Evolutionary conservation across 495 filamentous ascomycete species (phyloP), one percentile per base, ranked within the genome.

Genomic region (Xylaria longipes): DNA sequence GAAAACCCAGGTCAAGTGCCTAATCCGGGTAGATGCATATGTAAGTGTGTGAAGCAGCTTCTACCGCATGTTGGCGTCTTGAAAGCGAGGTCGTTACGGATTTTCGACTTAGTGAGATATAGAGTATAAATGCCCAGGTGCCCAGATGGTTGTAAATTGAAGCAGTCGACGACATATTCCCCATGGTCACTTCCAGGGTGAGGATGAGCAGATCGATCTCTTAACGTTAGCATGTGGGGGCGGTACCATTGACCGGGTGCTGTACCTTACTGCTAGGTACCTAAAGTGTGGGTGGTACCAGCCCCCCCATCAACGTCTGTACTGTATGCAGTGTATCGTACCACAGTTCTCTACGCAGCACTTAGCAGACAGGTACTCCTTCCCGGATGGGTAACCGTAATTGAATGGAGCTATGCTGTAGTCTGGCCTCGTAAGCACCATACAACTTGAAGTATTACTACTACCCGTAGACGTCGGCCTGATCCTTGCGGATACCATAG

Each of bases 361-460:
- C 29, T 29, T 11, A 27, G 50, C 50, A 54, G 7, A 12, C 50
- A 54, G n/a, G 50, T 54, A 54, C 50, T 54, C 50, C 11, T 54
- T 54, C 25, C 25, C 8, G 8, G 52, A 54, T 31, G 27, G 52
- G 52, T 9, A 56, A 31, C 9, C 9, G 31, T 56, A 3, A 56
- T 31, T 25, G 50, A 54, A 54, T n/a, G 27, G 52, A 56, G 52
- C 52, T 56, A 56, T 56, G 52, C 50, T 62, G 22, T 37, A 62
- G n/a, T 45, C 60, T 17, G 9, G 11, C 29, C 22, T 45, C 22
- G 39, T 45, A 29, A 41, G 52, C 65, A 56, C 48, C 25, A 66
- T 67, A 41, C 62, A 27, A 66, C 48, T 60, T 60, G 57, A 12
- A 60, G 31, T 60, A 60, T 63, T 63, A 63, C 60, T 63, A 46